phyloP scores from a whole-genome alignment of 306 rosid species.

The Glycine latifolia region DNA sequence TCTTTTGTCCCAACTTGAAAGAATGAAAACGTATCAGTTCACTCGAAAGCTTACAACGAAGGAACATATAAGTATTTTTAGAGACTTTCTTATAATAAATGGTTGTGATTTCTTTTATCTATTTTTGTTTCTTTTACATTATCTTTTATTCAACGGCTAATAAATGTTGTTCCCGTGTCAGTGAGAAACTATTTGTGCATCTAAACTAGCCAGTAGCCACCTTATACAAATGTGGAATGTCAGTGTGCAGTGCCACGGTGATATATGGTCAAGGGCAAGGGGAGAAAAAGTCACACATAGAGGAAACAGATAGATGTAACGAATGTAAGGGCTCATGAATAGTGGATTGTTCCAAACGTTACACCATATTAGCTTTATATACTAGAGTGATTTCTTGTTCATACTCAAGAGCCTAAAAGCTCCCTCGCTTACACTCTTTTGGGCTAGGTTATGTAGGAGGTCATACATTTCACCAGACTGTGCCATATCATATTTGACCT shows the following conservation, averaged over 20 bases:
- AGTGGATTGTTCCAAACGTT: background rate
- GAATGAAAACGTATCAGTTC: no score
- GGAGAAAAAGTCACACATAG: conserved; percentile 15
- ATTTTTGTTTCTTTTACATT: background rate
- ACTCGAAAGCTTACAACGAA: no score
- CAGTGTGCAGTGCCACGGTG: background rate
- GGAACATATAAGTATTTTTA: background rate
- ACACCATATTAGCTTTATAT: background rate
- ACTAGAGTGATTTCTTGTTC: background rate
- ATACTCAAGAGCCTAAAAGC: background rate
- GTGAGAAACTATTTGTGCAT: background rate
- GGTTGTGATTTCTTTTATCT: background rate
- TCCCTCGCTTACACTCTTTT: no score
- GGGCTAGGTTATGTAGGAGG: no score
- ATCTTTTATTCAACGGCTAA: background rate
- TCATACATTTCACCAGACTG: no score
- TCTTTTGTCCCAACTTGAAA: background rate
- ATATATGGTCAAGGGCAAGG: conserved; percentile 22
- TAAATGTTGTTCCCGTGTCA: background rate
- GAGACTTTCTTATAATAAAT: background rate
- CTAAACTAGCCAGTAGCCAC: background rate
- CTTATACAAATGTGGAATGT: background rate
- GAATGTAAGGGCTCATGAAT: background rate
- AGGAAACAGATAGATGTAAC: background rate
- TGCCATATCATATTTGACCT: background rate